Percentiles rank a stretch among this genome's conserved stretches.
Conservation (phyloP, 257 asterid species). For the Leptodermis oblonga region DNA sequence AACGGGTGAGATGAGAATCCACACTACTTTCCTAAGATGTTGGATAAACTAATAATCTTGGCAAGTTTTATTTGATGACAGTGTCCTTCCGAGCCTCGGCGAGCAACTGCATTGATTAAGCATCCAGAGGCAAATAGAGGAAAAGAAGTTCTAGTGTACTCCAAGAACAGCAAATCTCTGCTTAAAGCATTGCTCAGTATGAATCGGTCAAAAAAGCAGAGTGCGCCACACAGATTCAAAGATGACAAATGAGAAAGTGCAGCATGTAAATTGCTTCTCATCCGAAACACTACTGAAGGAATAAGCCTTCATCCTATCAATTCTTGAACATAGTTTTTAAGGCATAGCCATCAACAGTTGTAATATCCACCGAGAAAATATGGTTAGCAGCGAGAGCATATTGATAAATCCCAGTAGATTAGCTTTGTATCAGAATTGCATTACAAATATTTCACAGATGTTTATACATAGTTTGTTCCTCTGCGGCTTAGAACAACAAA, state of each 20-base stretch:
- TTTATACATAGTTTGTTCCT: background rate
- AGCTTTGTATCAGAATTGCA: background rate
- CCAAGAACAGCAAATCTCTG: conserved; percentile 50
- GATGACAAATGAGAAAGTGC: conserved; percentile 25
- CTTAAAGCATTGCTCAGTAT: conserved; percentile 56
- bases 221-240: conserved; percentile 24
- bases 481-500: background rate
- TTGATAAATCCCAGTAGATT: background rate
- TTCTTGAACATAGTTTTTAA: no score
- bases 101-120: conserved; percentile 26
- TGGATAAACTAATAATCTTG: background rate
- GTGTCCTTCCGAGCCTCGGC: conserved; percentile 59
- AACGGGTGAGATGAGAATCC: conserved; percentile 38
- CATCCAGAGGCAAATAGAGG: conserved; percentile 35
- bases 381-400: background rate
- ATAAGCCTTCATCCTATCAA: background rate
- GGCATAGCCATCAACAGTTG: background rate
- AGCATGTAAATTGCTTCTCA: background rate
- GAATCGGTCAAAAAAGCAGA: conserved; percentile 42
- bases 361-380: background rate
- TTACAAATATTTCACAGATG: background rate
- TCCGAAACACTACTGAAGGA: background rate
- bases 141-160: conserved; percentile 37
- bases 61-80: conserved; percentile 19
- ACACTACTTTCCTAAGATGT: no score